Conservation (phyloP, 2,329 filamentous ascomycete genomes). For the Grosmannia clavigera region DNA sequence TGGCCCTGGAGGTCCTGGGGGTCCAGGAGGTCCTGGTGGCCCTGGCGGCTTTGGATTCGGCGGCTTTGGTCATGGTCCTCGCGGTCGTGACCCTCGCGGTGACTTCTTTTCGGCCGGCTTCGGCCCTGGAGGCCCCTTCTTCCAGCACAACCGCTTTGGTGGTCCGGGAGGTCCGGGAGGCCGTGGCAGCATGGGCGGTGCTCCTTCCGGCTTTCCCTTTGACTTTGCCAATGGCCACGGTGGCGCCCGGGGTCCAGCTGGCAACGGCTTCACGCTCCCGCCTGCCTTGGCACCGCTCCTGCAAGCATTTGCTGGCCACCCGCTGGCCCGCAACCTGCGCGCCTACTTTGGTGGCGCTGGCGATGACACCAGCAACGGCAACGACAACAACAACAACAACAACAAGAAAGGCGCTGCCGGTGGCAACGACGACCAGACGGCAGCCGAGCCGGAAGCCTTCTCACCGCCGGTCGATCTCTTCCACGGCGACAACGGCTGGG, state of each 20-base stretch:
- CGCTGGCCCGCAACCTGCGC: slow-evolving; percentile 28
- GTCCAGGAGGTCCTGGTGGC: slow-evolving; percentile 5
- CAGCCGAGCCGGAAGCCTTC: slow-evolving; percentile 31
- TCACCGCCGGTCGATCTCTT: slow-evolving; percentile 64
- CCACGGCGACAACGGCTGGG: slow-evolving; percentile 37
- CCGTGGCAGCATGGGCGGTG: neutral
- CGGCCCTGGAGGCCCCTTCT: neutral
- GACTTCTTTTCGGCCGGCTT: neutral
- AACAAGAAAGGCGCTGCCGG: slow-evolving; percentile 10
- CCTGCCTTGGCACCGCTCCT: slow-evolving; percentile 10
- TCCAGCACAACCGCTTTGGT: neutral
- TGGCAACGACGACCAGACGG: neutral
- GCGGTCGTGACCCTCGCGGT: slow-evolving; percentile 2
- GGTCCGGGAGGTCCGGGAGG: neutral
- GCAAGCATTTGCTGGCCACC: slow-evolving; percentile 27
- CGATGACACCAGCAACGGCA: neutral
- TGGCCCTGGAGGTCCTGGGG: slow-evolving; percentile 5
- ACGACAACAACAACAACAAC: slow-evolving; percentile 5
- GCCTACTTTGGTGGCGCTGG: slow-evolving; percentile 9
- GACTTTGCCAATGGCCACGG: slow-evolving; percentile 7
- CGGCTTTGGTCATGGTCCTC: slow-evolving; percentile 5
- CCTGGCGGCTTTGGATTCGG: slow-evolving; percentile 9
- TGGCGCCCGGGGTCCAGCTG: slow-evolving; percentile 6
- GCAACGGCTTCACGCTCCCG: slow-evolving; percentile 23
- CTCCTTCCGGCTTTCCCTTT: neutral